Conservation (phyloP, 495 filamentous ascomycete genomes). For the Aspergillus incahuasiensis region DNA sequence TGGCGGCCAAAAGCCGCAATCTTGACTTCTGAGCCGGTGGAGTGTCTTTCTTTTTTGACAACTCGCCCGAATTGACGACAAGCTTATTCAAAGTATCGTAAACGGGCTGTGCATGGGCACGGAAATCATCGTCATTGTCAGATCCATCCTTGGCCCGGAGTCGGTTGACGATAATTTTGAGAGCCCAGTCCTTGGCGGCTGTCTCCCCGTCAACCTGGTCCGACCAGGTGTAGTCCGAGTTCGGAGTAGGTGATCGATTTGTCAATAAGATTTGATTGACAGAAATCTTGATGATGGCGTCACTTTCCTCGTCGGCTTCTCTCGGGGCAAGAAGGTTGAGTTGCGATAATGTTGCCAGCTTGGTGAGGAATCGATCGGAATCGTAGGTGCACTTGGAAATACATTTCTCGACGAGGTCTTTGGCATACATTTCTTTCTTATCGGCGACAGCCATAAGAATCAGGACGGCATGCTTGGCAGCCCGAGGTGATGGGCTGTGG, state of each 20-base stretch:
- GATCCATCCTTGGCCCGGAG: constrained; percentile 61
- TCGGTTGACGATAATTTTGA: constrained; percentile 84
- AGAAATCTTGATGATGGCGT: constrained; percentile 74
- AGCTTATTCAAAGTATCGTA: constrained; percentile 74
- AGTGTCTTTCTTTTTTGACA: constrained; percentile 68
- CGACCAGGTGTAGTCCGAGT: constrained; percentile 57
- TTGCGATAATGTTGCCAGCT: constrained; percentile 78
- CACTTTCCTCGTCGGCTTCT: constrained; percentile 66
- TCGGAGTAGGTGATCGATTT: constrained; percentile 51
- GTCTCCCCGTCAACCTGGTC: constrained; percentile 74
- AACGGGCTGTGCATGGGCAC: constrained; percentile 60
- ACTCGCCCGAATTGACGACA: constrained; percentile 68
- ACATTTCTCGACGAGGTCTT: constrained; percentile 71
- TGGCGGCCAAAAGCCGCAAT: constrained; percentile 76
- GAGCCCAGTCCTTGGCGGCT: constrained; percentile 79
- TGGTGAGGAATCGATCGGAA: constrained; percentile 71
- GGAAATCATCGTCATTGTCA: constrained; percentile 52
- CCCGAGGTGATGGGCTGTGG: constrained; percentile 72
- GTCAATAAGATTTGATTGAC: constrained; percentile 70
- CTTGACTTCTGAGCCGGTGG: constrained; percentile 69
- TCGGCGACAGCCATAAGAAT: constrained; percentile 79
- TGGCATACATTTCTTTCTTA: constrained; percentile 79
- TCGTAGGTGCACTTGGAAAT: constrained; percentile 75
- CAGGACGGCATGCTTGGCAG: constrained; percentile 88
- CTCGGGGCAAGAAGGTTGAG: constrained; percentile 71